Base-by-base conservation (phyloP, 345 rosid genomes). In the Camelina hispida region DNA sequence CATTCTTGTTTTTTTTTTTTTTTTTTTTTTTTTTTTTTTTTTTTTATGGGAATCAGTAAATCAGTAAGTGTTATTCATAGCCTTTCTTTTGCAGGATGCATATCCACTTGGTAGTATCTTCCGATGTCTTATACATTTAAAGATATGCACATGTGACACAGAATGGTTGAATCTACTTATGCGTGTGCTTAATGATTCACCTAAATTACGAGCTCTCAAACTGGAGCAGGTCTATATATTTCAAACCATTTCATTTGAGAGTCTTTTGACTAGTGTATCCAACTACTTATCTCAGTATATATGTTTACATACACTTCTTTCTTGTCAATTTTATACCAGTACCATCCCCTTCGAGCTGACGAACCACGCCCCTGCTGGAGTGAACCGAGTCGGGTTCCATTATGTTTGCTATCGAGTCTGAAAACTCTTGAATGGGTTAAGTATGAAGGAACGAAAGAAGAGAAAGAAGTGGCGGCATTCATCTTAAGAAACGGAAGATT, bases 151-250 rank as follows among this genome's bases (percentile, higher is more conserved):
- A 51, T 51, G 55, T 1, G 28, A 51, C 0, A 18, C 14, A 3
- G 25, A 20, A 11, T 51, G 28, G 55, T 18, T 51, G 28, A 10
- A 18, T 18, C 14, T 51, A 54, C 56, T 73, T 53, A 22, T 64
- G 44, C 44, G 5, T 54, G n/a, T 63, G 55, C 77, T 73, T n/a
- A 6, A 7, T 28, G 8, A 73, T 55, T 64, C 71, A 23, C 71
- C 77, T 43, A 43, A 54, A 0, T 6, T 73, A 54, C 47, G 10
- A n/a, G 1, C 13, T 22, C 64, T 73, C 71, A 64, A 17, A 18
- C 11, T 73, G 15, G 23, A 2, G 11, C 11, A 2, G 71, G 77
- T 73, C 42, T n/a, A 42, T n/a, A 5, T 4, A 30, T 8, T 28
- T 52, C 17, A 14, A n/a, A 16, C 34, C 22, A 46, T 7, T 40